Evolutionary conservation across 805 yeast species (phyloP).

Genomic region (Diddensiella caesifluorescens): DNA sequence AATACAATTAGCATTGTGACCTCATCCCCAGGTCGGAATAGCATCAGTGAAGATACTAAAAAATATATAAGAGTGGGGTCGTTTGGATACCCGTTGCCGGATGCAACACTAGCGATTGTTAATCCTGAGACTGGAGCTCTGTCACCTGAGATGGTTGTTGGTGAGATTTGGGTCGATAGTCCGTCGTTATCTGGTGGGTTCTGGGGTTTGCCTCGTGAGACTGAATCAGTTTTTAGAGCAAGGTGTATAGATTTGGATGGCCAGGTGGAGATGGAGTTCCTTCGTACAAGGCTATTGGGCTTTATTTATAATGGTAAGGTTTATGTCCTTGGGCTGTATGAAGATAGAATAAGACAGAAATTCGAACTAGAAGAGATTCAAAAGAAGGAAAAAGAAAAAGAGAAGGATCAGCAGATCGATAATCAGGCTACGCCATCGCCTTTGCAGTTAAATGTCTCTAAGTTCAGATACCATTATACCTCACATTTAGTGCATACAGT

Average conservation of each 20-base stretch:
- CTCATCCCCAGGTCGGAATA: constrained; percentile 41
- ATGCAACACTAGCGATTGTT: constrained; percentile 87
- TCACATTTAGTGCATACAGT: constrained; percentile 82
- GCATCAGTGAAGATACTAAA: constrained; percentile 35
- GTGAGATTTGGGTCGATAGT: constrained; percentile 97
- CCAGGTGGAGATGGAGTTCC: constrained; percentile 64
- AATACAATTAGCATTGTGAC: constrained; percentile 66
- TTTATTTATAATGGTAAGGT: constrained; percentile 83
- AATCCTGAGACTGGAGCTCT: constrained; percentile 84
- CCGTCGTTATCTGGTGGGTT: constrained; percentile 88
- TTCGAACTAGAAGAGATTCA: constrained; percentile 1
- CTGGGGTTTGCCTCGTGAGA: constrained; percentile 65
- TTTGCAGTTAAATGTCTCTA: not conserved
- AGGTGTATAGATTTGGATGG: constrained; percentile 71
- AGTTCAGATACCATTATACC: constrained; percentile 66
- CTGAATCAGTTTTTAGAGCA: constrained; percentile 75
- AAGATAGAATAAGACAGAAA: constrained; percentile 81
- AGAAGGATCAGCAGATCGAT: not conserved
- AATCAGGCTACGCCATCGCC: constrained; percentile 5
- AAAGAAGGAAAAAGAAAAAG: not conserved
- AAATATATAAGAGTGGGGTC: constrained; percentile 72
- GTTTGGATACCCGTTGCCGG: constrained; percentile 92
- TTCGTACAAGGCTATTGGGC: constrained; percentile 88
- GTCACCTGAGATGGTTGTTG: constrained; percentile 73
- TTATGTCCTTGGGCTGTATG: constrained; percentile 82